phyloP scores from a whole-genome alignment of 805 yeast genomes.

The Kockiozyma suomiensis region DNA sequence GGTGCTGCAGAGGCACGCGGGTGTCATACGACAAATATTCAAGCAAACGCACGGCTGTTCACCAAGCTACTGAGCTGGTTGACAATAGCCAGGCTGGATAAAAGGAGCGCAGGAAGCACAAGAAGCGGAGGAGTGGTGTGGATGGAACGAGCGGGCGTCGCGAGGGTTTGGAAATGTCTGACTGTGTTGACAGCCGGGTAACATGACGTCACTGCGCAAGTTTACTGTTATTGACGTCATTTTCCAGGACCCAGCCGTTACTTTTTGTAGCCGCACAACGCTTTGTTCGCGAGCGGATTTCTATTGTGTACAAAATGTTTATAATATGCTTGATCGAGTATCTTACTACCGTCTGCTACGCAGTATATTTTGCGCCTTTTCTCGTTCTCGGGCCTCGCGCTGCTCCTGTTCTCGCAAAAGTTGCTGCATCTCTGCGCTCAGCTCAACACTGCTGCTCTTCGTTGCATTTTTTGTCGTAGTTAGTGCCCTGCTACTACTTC shows the following conservation, averaged over 20 bases:
- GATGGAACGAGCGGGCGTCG: background rate
- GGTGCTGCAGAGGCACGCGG: too few relatives aligned
- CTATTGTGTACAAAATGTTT: too few relatives aligned
- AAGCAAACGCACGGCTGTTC: too few relatives aligned
- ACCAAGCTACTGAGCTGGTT: too few relatives aligned
- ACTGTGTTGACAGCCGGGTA: background rate
- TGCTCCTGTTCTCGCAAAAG: conserved; percentile 12
- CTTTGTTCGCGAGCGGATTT: too few relatives aligned
- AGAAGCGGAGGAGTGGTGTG: background rate
- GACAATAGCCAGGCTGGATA: background rate
- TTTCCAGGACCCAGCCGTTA: too few relatives aligned
- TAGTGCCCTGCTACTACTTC: background rate
- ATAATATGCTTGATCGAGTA: too few relatives aligned
- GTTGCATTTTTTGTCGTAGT: background rate
- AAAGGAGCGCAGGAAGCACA: background rate
- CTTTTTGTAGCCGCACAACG: too few relatives aligned
- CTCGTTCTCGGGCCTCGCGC: conserved; percentile 20
- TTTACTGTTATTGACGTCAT: too few relatives aligned
- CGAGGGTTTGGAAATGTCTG: background rate
- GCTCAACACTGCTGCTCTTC: background rate
- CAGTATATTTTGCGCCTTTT: conserved; percentile 6
- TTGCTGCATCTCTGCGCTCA: conserved; percentile 9
- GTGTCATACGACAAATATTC: too few relatives aligned
- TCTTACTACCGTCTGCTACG: background rate
- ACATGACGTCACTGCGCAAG: background rate